These are phyloP conservation scores for Fragilaria crotonensis DNA, from an alignment of 108 stramenopile genomes.

Conservation along the genomic window DNA sequence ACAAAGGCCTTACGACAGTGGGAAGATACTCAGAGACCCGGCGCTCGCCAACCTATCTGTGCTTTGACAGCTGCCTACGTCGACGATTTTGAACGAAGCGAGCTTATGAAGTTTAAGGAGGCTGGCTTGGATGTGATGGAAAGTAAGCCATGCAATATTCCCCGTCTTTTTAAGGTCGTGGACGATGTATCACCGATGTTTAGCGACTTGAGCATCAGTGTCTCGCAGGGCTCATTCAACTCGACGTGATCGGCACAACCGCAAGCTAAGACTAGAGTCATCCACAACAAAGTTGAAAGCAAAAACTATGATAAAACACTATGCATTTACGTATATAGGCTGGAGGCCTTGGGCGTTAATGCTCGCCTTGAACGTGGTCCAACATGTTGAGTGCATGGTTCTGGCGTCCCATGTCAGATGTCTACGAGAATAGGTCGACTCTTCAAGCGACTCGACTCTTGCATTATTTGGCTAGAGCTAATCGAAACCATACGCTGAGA, in stretches of 20 bases:
- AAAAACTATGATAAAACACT: no score
- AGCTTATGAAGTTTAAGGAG: slow-evolving; percentile 86
- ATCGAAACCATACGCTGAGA: no score
- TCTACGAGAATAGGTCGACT: no score
- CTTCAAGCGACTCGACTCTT: no score
- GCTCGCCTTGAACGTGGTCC: no score
- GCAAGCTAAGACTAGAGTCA: no score
- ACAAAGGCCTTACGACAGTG: slow-evolving; percentile 77
- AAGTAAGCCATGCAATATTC: slow-evolving; percentile 85
- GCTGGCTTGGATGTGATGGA: slow-evolving; percentile 89
- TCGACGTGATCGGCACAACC: not conserved
- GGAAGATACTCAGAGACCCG: slow-evolving; percentile 79
- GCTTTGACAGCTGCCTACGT: slow-evolving; percentile 82
- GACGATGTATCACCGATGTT: slow-evolving; percentile 92
- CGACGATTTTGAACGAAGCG: slow-evolving; percentile 78
- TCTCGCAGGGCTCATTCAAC: slow-evolving; percentile 21
- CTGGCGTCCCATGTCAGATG: no score
- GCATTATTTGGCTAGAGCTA: no score
- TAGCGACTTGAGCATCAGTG: slow-evolving; percentile 79
- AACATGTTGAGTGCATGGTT: no score
- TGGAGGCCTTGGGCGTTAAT: no score
- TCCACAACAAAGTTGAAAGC: no score
- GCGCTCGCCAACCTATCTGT: slow-evolving; percentile 85
- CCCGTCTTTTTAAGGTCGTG: slow-evolving; percentile 84
- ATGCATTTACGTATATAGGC: no score